Percentiles rank a stretch among this genome's conserved stretches.
Evolutionary conservation across 2,329 filamentous ascomycete species (phyloP).

Genomic region (Fusarium marasasianum): DNA sequence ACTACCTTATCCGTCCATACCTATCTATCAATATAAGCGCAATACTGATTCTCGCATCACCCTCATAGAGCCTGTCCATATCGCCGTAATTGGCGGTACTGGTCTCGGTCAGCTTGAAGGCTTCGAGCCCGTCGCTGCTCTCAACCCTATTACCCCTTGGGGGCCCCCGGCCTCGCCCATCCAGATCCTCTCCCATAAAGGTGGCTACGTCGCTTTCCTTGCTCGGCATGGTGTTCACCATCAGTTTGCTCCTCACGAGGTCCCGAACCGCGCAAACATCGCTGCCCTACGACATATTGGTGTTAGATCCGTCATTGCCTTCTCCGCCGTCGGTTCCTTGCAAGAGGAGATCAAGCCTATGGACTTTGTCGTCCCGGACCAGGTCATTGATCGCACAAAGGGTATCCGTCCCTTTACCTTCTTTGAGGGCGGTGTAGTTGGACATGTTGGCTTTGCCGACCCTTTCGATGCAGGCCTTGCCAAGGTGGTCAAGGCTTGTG

Average conservation of each 20-base stretch:
- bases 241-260: slow-evolving; percentile 90
- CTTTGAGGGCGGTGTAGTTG: slow-evolving; percentile 91
- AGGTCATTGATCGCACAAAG: slow-evolving; percentile 97
- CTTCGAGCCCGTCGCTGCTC: slow-evolving; percentile 83
- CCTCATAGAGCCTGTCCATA: slow-evolving; percentile 72
- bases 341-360: slow-evolving; percentile 93
- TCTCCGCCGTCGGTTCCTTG: slow-evolving; percentile 92
- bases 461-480: slow-evolving; percentile 87
- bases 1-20: background rate
- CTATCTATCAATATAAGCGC: background rate
- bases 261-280: slow-evolving; percentile 95
- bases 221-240: slow-evolving; percentile 92
- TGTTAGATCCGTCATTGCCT: slow-evolving; percentile 90
- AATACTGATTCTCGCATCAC: slow-evolving; percentile 22
- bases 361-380: slow-evolving; percentile 96
- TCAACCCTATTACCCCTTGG: slow-evolving; percentile 88
- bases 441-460: slow-evolving; percentile 94
- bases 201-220: slow-evolving; percentile 88
- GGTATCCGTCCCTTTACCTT: slow-evolving; percentile 94
- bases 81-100: slow-evolving; percentile 93
- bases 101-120: slow-evolving; percentile 87
- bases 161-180: slow-evolving; percentile 80
- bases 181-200: slow-evolving; percentile 86
- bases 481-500: slow-evolving; percentile 80
- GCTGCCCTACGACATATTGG: slow-evolving; percentile 93